Evolutionary conservation across 2,329 filamentous ascomycete genomes (phyloP), one percentile per base, ranked within the genome.

Genomic region (Aspergillus aculeatinus): DNA sequence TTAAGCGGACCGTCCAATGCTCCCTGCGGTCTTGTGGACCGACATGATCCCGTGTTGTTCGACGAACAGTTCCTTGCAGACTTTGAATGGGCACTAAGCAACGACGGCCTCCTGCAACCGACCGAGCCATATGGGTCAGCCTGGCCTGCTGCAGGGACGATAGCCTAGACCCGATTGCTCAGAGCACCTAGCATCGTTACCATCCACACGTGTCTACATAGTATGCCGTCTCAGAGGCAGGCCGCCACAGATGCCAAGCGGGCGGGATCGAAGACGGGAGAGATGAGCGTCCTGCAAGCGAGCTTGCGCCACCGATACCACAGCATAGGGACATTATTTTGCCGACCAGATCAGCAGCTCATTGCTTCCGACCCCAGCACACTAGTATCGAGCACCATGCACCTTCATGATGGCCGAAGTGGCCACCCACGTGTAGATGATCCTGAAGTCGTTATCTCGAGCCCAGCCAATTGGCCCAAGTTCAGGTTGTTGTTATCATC

Each of bases 41-140:
- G 61, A 31, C 67, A 67, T 16, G 67, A 71, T 35, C 59, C 68
- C 5, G 55, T 69, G 19, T 62, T 65, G 12, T 68, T 75, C n/a
- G 70, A 76, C 49, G 75, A 77, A 23, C 69, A 75, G 44, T 76
- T 77, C 51, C 63, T 77, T 4, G 68, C 73, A 0, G 73, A 77
- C 55, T 73, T 77, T 21, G 75, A 77, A 55, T 77, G 75, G 76
- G 69, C 74, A 2, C 58, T 76, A 12, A 65, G 67, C 2, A 72
- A 74, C 29, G 72, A 74, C 52, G 64, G 59, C 14, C 47, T 74
- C 5, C 67, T 73, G 44, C 65, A 68, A 1, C 35, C 68, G 12
- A 60, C 63, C 21, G 73, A 70, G n/a, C 62, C 63, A 5, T 67
- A 69, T 19, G 62, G 63, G 3, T 58, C 65, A 16, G 63, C 63